These are phyloP conservation scores for Leccinum uliginosum DNA, from an alignment of 768 basidiomycete species.

Conservation along the genomic window DNA sequence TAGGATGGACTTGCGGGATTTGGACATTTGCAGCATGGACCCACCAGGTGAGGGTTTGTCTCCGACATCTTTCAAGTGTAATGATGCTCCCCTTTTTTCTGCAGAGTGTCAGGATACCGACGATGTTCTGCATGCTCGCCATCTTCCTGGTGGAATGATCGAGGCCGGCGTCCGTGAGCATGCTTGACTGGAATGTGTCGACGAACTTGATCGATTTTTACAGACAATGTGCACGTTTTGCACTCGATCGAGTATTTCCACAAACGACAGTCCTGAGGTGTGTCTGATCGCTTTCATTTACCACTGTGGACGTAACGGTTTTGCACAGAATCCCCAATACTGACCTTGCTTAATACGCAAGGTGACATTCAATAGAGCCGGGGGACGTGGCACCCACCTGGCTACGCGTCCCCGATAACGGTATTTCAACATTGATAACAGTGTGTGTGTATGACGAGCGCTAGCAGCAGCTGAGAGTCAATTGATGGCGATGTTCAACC, in stretches of 20 bases:
- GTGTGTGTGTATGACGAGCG: no score
- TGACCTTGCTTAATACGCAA: no score
- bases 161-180: conserved; percentile 96
- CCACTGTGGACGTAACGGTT: no score
- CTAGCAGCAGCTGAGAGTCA: no score
- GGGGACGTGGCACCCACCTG: no score
- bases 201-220: neutral
- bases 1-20: conserved; percentile 79
- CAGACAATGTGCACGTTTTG: conserved; percentile 98
- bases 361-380: no score
- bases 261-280: no score
- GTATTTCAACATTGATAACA: no score
- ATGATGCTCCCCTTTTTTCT: neutral
- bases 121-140: conserved; percentile 89
- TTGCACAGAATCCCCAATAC: no score
- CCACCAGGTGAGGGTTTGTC: conserved; percentile 65
- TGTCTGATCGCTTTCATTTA: no score
- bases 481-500: no score
- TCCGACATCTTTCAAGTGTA: conserved; percentile 3
- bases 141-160: conserved; percentile 86
- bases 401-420: no score
- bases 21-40: conserved; percentile 95
- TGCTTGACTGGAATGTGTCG: neutral
- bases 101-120: conserved; percentile 96
- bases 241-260: conserved; percentile 41